phyloP scores from a whole-genome alignment of 2,329 filamentous ascomycete species.

The Paecilomyces niveus region DNA sequence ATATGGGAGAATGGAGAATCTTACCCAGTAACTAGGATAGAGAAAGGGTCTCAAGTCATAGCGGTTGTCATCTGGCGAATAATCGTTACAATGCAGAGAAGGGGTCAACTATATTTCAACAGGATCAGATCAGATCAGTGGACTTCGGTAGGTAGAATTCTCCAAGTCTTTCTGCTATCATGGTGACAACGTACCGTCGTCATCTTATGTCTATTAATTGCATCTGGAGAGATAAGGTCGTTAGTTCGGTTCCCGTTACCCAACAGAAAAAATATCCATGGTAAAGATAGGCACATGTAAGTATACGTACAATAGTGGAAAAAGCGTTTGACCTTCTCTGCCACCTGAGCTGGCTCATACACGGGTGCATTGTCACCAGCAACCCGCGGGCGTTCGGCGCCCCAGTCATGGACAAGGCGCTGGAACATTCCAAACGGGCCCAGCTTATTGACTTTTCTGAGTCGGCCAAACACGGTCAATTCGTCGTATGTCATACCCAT shows the following conservation, averaged over 20 bases:
- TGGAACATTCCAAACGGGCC: constrained; percentile 48
- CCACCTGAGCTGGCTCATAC: constrained; percentile 10
- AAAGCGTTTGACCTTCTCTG: constrained; percentile 36
- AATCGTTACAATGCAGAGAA: constrained; percentile 18
- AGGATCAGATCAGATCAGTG: background rate
- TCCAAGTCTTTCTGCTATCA: background rate
- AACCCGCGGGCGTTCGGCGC: constrained; percentile 5
- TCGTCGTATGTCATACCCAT: constrained; percentile 46
- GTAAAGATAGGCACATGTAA: too few species aligned
- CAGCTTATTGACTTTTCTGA: constrained; percentile 35
- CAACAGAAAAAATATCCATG: background rate
- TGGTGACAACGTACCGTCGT: constrained; percentile 1
- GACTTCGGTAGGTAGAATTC: background rate
- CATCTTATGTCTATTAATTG: constrained; percentile 9
- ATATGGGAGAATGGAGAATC: background rate
- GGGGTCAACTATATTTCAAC: constrained; percentile 2
- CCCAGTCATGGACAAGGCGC: constrained; percentile 44
- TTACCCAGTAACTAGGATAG: constrained; percentile 19
- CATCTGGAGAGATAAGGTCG: background rate
- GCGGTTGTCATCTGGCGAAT: constrained; percentile 48
- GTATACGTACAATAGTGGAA: constrained; percentile 11
- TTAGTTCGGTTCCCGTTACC: background rate
- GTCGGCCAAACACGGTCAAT: constrained; percentile 40
- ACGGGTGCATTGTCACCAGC: constrained; percentile 23
- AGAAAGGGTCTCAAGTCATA: constrained; percentile 49